Evolutionary conservation across 139 green algal species (phyloP).

Genomic region (Pleodorina starrii): DNA sequence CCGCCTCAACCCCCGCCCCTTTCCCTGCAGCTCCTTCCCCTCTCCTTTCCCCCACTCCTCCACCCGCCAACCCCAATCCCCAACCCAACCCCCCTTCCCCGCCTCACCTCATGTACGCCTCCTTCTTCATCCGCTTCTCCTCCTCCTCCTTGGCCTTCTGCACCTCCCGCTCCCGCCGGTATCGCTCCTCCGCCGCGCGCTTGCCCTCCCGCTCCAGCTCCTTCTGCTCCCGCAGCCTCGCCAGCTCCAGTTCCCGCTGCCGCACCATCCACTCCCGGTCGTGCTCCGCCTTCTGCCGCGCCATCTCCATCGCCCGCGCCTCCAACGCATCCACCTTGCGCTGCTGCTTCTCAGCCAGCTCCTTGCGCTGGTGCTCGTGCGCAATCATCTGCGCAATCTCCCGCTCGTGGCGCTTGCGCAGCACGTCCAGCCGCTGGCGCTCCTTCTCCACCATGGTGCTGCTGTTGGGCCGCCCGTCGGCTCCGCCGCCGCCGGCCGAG

Average conservation of each 20-base stretch:
- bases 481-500: background rate
- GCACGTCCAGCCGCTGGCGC: slow-evolving; percentile 84
- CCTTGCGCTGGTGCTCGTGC: slow-evolving; percentile 81
- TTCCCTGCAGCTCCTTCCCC: background rate
- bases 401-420: slow-evolving; percentile 83
- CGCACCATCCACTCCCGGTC: slow-evolving; percentile 77
- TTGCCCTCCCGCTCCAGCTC: slow-evolving; percentile 52
- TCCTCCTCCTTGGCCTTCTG: slow-evolving; percentile 65
- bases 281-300: slow-evolving; percentile 65
- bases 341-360: slow-evolving; percentile 80
- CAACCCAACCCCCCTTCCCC: too few species aligned
- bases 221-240: slow-evolving; percentile 58
- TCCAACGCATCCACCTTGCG: slow-evolving; percentile 73
- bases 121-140: slow-evolving; percentile 65
- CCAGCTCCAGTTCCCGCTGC: slow-evolving; percentile 82
- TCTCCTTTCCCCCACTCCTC: background rate
- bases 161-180: slow-evolving; percentile 61
- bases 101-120: slow-evolving; percentile 66
- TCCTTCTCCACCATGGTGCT: slow-evolving; percentile 83
- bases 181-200: slow-evolving; percentile 59
- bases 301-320: slow-evolving; percentile 71
- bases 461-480: background rate
- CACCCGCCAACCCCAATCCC: too few species aligned
- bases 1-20: too few species aligned
- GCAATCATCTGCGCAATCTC: slow-evolving; percentile 80